phyloP scores from a whole-genome alignment of 2,329 filamentous ascomycete species.

The Colletotrichum phormii region DNA sequence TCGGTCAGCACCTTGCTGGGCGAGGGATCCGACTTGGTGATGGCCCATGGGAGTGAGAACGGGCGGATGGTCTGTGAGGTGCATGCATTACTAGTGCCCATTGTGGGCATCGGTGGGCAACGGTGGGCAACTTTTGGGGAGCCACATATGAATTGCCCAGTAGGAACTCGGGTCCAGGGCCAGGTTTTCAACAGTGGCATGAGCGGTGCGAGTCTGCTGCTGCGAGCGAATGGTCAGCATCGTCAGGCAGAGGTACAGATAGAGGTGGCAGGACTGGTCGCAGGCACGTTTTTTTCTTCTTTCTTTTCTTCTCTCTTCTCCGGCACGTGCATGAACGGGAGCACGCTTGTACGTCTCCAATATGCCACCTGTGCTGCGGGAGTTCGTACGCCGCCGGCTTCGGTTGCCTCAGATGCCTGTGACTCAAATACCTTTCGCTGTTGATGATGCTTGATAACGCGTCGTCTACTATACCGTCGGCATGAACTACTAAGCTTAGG shows the following conservation, averaged over 20 bases:
- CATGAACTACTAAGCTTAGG: not conserved
- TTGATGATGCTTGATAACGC: not conserved
- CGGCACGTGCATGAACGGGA: slow-evolving; percentile 11
- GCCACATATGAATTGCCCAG: slow-evolving; percentile 30
- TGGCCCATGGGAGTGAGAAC: not conserved
- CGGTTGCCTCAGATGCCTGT: slow-evolving; percentile 3
- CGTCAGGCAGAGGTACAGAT: slow-evolving; percentile 3
- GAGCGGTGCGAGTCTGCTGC: slow-evolving; percentile 12
- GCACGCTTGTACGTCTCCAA: slow-evolving; percentile 8
- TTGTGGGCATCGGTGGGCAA: slow-evolving; percentile 24
- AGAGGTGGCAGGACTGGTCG: not conserved
- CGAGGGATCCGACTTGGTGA: slow-evolving; percentile 22
- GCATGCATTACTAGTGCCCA: slow-evolving; percentile 30
- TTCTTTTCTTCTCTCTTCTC: not conserved
- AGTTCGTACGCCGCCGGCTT: slow-evolving; percentile 14
- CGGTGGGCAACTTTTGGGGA: slow-evolving; percentile 12
- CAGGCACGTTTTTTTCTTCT: not conserved
- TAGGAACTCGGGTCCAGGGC: slow-evolving; percentile 10
- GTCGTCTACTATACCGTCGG: not conserved
- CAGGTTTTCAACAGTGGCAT: slow-evolving; percentile 19
- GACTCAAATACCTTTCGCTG: not conserved
- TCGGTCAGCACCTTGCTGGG: slow-evolving; percentile 34
- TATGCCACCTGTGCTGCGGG: slow-evolving; percentile 4
- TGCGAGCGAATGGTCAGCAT: slow-evolving; percentile 15
- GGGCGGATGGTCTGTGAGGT: slow-evolving; percentile 36